phyloP scores from a whole-genome alignment of 2,329 filamentous ascomycete species.

The Elsinoe perseae region DNA sequence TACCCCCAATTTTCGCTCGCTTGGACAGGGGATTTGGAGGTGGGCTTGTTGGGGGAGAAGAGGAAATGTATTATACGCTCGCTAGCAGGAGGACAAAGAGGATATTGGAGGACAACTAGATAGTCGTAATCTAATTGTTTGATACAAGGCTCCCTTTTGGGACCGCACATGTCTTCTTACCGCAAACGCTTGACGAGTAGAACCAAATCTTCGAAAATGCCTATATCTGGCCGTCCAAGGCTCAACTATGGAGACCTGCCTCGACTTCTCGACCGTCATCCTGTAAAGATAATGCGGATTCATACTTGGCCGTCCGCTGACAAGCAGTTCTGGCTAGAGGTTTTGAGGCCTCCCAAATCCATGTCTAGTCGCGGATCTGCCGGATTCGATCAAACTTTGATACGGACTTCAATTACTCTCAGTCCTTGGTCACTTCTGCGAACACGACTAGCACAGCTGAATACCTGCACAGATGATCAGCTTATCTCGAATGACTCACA shows the following conservation, averaged over 20 bases:
- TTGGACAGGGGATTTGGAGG: constrained; percentile 1
- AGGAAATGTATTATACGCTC: neutral
- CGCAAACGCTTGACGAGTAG: too few species aligned
- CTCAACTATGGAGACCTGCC: too few species aligned
- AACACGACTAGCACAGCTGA: constrained; percentile 1
- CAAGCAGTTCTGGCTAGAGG: neutral
- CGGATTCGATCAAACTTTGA: neutral
- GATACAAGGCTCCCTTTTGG: constrained; percentile 7
- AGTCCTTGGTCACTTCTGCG: neutral
- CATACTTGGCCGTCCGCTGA: neutral
- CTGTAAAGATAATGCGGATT: neutral
- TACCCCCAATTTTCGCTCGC: constrained; percentile 11
- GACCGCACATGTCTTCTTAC: neutral
- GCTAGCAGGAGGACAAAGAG: neutral
- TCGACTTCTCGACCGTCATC: too few species aligned
- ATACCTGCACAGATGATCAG: neutral
- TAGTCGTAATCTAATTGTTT: constrained; percentile 13
- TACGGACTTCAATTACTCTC: neutral
- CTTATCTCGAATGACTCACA: neutral
- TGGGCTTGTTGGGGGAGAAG: neutral
- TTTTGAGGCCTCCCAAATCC: neutral
- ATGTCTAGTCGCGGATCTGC: neutral
- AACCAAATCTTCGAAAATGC: too few species aligned
- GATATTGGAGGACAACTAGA: neutral
- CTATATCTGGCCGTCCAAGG: too few species aligned